phyloP scores from a whole-genome alignment of 169 alveolate species.

The Plasmodium gonderi region DNA sequence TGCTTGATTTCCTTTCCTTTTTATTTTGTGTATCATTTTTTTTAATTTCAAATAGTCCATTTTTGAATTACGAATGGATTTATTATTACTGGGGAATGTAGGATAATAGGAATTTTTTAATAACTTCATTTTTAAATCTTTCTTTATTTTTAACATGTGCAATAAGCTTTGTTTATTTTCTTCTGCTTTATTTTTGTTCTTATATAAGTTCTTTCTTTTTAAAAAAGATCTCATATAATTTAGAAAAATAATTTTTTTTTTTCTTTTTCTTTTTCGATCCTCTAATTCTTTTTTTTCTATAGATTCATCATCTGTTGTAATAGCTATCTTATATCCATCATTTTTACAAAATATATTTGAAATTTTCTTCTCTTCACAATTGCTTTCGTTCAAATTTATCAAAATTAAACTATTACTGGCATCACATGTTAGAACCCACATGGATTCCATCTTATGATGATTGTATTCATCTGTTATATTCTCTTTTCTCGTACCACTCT shows the following conservation, averaged over 20 bases:
- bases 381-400: slow-evolving; percentile 10
- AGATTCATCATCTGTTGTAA: slow-evolving; percentile 26
- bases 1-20: slow-evolving; percentile 1
- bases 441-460: slow-evolving; percentile 11
- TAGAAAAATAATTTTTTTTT: neutral
- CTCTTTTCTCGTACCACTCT: neutral
- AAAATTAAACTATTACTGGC: slow-evolving; percentile 32
- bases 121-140: neutral
- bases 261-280: neutral
- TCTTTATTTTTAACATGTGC: slow-evolving; percentile 13
- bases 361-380: slow-evolving; percentile 1
- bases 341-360: slow-evolving; percentile 43
- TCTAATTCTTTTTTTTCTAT: neutral
- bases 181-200: neutral
- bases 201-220: neutral
- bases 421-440: slow-evolving; percentile 42
- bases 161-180: slow-evolving; percentile 30
- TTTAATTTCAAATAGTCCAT: neutral
- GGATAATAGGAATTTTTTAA: neutral
- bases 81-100: neutral
- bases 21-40: neutral
- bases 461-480: neutral
- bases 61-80: neutral
- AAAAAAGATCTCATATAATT: slow-evolving; percentile 13
- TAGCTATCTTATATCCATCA: slow-evolving; percentile 44